Base-by-base conservation (phyloP, 768 basidiomycete species). In the Mycena rosella region DNA sequence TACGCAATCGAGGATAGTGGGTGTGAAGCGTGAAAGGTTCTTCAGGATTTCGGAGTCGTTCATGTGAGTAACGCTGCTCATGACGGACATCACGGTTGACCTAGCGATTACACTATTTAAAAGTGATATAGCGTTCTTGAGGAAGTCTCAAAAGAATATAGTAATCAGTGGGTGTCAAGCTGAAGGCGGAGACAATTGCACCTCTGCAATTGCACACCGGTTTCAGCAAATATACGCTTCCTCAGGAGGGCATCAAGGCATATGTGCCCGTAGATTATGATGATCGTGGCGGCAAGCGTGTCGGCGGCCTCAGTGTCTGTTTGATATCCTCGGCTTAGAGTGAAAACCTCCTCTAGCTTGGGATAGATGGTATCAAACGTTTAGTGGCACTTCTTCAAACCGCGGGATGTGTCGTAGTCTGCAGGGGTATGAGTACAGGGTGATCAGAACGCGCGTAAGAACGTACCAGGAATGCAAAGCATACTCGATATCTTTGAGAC, bases 341-440 rank as follows among this genome's bases (percentile, higher is more conserved):
- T 30, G 45, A 34, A 60, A 1, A 48, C 29, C 29, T 22, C 1
- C 20, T 60, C 30, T 20, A 60, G 30, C 38, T 34, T 47, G n/a
- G 58, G n/a, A 5, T 44, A 60, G 8, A 60, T 49, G 30, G 4
- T 34, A 32, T 48, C 58, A 24, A 60, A 60, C 9, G 27, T 26
- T 10, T 60, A 18, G 32, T 60, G 58, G n/a, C 58, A 60, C 45
- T 60, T 29, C 18, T 48, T 60, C 20, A 60, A 47, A 26, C 58
- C 58, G 15, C 58, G 44, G 11, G 45, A 14, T 4, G 44, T 60
- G n/a, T 42, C 29, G 55, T 44, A 44, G 26, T 49, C 47, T 49
- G 3, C 13, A 9, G 26, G 27, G 14, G 2, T 2, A 27, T 49
- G 11, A 26, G 26, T 17, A 34, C 32, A 34, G 27, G n/a, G n/a